Evolutionary conservation across 495 filamentous ascomycete species (phyloP).

Genomic region (Penicillium egyptiacum): DNA sequence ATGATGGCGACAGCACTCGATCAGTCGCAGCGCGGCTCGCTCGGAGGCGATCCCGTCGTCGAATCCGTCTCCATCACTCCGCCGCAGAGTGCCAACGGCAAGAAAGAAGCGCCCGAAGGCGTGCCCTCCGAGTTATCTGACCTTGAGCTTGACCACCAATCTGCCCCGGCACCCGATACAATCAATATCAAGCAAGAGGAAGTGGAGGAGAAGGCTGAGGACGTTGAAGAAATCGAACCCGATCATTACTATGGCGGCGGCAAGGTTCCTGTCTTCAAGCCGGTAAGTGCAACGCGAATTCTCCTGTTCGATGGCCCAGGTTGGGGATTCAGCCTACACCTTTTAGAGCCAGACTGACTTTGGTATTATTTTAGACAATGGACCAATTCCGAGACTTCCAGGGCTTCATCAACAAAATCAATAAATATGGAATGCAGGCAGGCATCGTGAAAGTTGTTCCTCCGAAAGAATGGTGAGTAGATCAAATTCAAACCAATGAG

Average conservation of each 20-base stretch:
- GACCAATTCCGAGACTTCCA: slow-evolving; percentile 91
- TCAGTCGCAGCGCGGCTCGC: slow-evolving; percentile 30
- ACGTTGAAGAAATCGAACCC: slow-evolving; percentile 67
- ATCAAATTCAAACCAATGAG: neutral
- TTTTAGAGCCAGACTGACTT: slow-evolving; percentile 18
- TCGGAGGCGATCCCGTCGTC: slow-evolving; percentile 28
- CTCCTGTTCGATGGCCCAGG: neutral
- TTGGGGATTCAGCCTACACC: neutral
- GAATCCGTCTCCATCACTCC: slow-evolving; percentile 46
- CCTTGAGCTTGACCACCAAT: slow-evolving; percentile 44
- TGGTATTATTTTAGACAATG: slow-evolving; percentile 61
- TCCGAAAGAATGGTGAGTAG: slow-evolving; percentile 83
- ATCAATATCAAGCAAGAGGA: slow-evolving; percentile 29
- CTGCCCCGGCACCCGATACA: slow-evolving; percentile 25
- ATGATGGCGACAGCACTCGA: slow-evolving; percentile 41
- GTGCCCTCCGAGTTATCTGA: slow-evolving; percentile 48
- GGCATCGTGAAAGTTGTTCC: slow-evolving; percentile 96
- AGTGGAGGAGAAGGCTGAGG: slow-evolving; percentile 39
- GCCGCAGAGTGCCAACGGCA: slow-evolving; percentile 47
- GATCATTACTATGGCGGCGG: slow-evolving; percentile 85
- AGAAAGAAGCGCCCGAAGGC: slow-evolving; percentile 45
- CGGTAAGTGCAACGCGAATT: slow-evolving; percentile 54
- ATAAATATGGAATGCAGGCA: slow-evolving; percentile 94
- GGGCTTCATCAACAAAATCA: slow-evolving; percentile 80
- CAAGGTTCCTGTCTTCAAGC: slow-evolving; percentile 90